Percentiles rank a stretch among this genome's conserved stretches.
phyloP scores from a whole-genome alignment of 257 asterid species.

The Forsythia suspensa region DNA sequence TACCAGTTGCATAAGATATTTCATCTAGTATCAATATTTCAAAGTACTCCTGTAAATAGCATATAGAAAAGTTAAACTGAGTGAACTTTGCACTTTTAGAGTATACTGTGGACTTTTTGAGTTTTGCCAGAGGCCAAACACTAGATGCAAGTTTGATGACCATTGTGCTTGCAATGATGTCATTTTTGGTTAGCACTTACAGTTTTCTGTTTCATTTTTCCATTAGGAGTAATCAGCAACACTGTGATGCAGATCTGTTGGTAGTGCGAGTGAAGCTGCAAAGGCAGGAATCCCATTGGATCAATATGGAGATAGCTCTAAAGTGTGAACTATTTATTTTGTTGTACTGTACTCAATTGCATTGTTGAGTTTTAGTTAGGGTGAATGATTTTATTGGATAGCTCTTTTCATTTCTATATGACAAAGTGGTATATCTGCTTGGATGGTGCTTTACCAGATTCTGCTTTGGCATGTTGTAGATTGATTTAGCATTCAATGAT shows the following conservation, averaged over 20 bases:
- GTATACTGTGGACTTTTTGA: neutral
- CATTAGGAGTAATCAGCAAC: conserved; percentile 37
- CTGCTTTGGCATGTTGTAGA: conserved; percentile 32
- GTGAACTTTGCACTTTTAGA: neutral
- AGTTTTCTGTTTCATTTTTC: conserved; percentile 10
- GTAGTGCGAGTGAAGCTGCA: conserved; percentile 84
- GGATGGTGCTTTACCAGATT: conserved; percentile 17
- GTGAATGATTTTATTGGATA: neutral
- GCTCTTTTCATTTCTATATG: neutral
- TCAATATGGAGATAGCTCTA: conserved; percentile 43
- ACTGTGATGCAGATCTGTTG: conserved; percentile 62
- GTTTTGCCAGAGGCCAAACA: neutral
- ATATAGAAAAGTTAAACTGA: neutral
- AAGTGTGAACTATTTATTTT: conserved; percentile 33
- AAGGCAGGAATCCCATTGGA: conserved; percentile 81
- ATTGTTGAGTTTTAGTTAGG: neutral
- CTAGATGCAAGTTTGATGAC: neutral
- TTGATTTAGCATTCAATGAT: conserved; percentile 66
- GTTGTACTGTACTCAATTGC: neutral
- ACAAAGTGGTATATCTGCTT: neutral
- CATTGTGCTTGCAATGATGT: neutral
- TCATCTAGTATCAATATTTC: neutral
- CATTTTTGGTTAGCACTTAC: neutral
- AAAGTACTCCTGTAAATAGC: neutral
- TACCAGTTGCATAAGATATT: neutral